Conservation (phyloP, 2,329 filamentous ascomycete genomes). For the Penicillium corylophilum region DNA sequence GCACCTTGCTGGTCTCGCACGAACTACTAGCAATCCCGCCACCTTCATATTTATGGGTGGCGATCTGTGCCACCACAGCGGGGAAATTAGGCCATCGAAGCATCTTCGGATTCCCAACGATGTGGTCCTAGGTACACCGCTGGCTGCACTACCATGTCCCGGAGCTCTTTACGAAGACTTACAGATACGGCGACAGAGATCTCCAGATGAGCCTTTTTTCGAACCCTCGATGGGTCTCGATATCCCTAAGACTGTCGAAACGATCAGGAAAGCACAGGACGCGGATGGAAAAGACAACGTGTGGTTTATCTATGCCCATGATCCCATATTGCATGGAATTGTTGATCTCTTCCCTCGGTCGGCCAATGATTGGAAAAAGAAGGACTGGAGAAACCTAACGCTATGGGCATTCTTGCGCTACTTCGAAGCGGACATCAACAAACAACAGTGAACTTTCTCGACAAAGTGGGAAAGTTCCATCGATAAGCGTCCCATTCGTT, state of each 20-base stretch:
- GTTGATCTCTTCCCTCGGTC: background rate
- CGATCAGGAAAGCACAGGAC: background rate
- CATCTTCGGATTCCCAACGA: background rate
- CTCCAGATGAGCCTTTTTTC: background rate
- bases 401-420: background rate
- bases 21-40: constrained; percentile 18
- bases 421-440: background rate
- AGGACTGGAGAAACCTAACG: background rate
- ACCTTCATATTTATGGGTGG: constrained; percentile 14
- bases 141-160: background rate
- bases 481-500: background rate
- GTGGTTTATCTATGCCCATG: background rate
- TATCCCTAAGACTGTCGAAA: background rate
- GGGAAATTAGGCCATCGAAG: constrained; percentile 5
- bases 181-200: background rate
- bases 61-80: constrained; percentile 7
- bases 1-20: constrained; percentile 29
- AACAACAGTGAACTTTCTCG: background rate
- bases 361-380: background rate
- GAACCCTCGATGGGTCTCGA: background rate
- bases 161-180: background rate
- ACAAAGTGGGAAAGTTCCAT: background rate
- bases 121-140: background rate
- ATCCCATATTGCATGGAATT: background rate
- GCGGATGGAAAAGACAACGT: background rate